Base-by-base conservation (phyloP, 805 yeast genomes). In the Yarrowia alimentaria region DNA sequence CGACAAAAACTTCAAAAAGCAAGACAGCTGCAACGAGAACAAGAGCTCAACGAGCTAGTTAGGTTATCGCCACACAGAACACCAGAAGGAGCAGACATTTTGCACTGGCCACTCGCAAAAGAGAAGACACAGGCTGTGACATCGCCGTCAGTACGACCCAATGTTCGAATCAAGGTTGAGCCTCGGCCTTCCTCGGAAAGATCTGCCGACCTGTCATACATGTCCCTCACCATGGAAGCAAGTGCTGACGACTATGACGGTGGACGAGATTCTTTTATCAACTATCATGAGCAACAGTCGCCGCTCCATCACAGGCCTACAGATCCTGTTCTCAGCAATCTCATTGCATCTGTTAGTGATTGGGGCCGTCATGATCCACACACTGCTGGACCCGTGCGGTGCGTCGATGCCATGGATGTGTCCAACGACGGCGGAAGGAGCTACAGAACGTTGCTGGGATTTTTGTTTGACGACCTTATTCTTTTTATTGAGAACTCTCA, bases 401-500 rank as follows among this genome's bases (percentile, higher is more conserved):
- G 47, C 19, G 47, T 40, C 5, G 47, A 40, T 20, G 25, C 28
- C 25, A 11, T 40, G 26, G 14, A 28, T 10, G 47, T 40, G n/a
- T 40, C 47, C 13, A 40, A 32, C 4, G 47, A 40, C 25, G 33
- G 19, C 6, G 47, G 47, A n/a, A 5, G 13, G 6, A 10, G 33
- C 2, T 40, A 40, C 33, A 40, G 28, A 21, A 19, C 33, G 9
- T 25, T 40, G 47, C 33, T 40, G 6, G 47, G 47, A n/a, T 40
- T 19, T 7, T 24, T 40, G 10, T 40, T 40, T 10, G 47, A 28
- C 19, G 47, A 40, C 7, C 47, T 40, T 3, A 21, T 40, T 6
- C 47, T 40, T 18, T 40, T 40, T 20, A 33, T 40, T 7, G 47
- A 40, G 19, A 40, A 40, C 47, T 19, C 47, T 4, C 28, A 26